These are phyloP conservation scores for Chionographis japonica DNA, from an alignment of 106 monocot genomes.

Conservation along the genomic window DNA sequence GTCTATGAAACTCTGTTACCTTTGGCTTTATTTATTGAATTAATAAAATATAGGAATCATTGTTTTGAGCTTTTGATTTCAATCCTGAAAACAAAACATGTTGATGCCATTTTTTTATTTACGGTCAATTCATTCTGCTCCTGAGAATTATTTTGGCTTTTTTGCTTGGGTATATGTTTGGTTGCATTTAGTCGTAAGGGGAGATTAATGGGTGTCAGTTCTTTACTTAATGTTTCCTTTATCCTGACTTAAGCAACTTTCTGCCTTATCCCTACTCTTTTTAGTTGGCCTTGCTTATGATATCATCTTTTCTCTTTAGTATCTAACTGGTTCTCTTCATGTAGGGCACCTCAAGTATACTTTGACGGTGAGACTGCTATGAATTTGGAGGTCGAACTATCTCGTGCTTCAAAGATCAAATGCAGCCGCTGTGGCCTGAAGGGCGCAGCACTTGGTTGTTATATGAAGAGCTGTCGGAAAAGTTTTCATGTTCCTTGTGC, in stretches of 20 bases:
- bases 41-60: not conserved
- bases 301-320: not conserved
- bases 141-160: no score
- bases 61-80: not conserved
- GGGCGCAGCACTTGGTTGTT: conserved; percentile 84
- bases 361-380: conserved; percentile 56
- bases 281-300: no score
- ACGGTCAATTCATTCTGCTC: no score
- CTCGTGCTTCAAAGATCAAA: conserved; percentile 63
- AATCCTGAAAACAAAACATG: not conserved
- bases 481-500: conserved; percentile 82
- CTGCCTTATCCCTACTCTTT: no score
- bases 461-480: conserved; percentile 45
- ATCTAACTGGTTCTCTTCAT: not conserved
- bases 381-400: conserved; percentile 59
- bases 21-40: not conserved
- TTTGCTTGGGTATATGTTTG: no score
- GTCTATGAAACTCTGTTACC: not conserved
- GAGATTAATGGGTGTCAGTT: no score
- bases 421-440: conserved; percentile 67
- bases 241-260: no score
- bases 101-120: not conserved
- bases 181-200: no score
- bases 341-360: conserved; percentile 76
- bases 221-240: no score